A percentile compares a stretch with the other conserved stretches of the same genome.
Conservation (phyloP, 371 early-diverging fungal genomes). For the Syncephalastrum monosporum region DNA sequence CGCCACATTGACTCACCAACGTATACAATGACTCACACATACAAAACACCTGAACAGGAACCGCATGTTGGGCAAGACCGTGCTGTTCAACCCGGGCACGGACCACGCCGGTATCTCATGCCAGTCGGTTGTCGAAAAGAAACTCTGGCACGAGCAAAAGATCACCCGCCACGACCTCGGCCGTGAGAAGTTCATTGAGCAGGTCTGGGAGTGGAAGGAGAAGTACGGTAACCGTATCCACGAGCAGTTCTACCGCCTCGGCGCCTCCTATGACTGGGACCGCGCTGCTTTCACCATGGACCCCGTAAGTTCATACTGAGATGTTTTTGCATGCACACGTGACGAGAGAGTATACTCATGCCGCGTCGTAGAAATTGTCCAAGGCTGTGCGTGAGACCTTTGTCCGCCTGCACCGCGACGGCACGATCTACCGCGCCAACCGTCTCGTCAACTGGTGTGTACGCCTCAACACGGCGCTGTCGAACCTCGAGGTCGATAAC, state of each 20-base stretch:
- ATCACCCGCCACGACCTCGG: constrained; percentile 94
- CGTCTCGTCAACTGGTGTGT: constrained; percentile 99
- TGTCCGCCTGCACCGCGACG: constrained; percentile 94
- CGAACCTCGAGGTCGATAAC: constrained; percentile 98
- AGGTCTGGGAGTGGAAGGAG: constrained; percentile 98
- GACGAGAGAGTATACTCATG: background rate
- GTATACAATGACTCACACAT: background rate
- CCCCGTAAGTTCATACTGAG: constrained; percentile 44
- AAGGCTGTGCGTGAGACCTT: constrained; percentile 96
- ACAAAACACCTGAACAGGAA: constrained; percentile 54
- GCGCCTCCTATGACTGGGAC: constrained; percentile 95
- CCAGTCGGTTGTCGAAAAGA: constrained; percentile 98
- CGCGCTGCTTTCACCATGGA: constrained; percentile 98
- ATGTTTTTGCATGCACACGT: background rate
- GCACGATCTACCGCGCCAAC: constrained; percentile 96
- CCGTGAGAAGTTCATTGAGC: constrained; percentile 87
- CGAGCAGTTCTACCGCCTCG: constrained; percentile 92
- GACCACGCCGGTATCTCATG: constrained; percentile 99
- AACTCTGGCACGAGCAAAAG: constrained; percentile 79
- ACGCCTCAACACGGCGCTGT: constrained; percentile 94
- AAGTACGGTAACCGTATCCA: constrained; percentile 86
- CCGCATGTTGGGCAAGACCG: constrained; percentile 96
- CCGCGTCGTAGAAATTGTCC: constrained; percentile 52
- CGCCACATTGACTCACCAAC: no score
- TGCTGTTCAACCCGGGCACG: constrained; percentile 96